A percentile compares a stretch with the other conserved stretches of the same genome.
phyloP scores from a whole-genome alignment of 139 green algal species.

The Nannochloris sp. region DNA sequence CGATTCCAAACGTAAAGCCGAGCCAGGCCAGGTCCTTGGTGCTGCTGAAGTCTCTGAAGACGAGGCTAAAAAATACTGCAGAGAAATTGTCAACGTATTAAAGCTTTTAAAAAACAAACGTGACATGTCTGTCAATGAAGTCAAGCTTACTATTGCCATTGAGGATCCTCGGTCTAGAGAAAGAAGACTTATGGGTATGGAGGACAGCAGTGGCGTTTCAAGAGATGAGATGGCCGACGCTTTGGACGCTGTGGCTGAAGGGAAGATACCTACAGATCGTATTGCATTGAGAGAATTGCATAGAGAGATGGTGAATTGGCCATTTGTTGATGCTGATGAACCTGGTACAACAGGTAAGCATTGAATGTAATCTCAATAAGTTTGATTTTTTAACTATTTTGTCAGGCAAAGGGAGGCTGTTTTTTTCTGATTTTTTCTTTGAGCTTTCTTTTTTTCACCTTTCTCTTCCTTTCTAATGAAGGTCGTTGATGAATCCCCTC shows the following conservation, averaged over 20 bases:
- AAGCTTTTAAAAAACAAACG: constrained; percentile 56
- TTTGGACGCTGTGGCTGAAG: constrained; percentile 69
- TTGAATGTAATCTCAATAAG: too few species aligned
- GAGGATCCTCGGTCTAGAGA: constrained; percentile 64
- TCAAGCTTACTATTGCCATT: constrained; percentile 73
- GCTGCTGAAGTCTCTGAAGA: constrained; percentile 46
- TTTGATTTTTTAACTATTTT: too few species aligned
- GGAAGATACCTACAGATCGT: constrained; percentile 68
- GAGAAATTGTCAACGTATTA: constrained; percentile 61
- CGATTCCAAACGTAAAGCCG: background rate
- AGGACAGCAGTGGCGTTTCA: constrained; percentile 67
- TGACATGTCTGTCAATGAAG: constrained; percentile 76
- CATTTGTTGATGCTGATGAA: constrained; percentile 36
- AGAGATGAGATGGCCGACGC: constrained; percentile 81
- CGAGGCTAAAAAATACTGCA: constrained; percentile 57
- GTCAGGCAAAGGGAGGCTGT: too few species aligned
- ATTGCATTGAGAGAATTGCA: constrained; percentile 75
- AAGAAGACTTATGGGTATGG: constrained; percentile 48
- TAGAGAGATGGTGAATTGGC: constrained; percentile 74
- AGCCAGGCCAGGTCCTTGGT: constrained; percentile 34
- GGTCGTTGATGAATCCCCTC: too few species aligned
- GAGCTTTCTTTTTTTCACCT: too few species aligned
- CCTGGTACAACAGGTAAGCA: constrained; percentile 4
- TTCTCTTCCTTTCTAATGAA: too few species aligned
- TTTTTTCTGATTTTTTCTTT: too few species aligned